Conservation (phyloP, 192 early-diverging fungal genomes). For the Tieghemiomyces parasiticus region DNA sequence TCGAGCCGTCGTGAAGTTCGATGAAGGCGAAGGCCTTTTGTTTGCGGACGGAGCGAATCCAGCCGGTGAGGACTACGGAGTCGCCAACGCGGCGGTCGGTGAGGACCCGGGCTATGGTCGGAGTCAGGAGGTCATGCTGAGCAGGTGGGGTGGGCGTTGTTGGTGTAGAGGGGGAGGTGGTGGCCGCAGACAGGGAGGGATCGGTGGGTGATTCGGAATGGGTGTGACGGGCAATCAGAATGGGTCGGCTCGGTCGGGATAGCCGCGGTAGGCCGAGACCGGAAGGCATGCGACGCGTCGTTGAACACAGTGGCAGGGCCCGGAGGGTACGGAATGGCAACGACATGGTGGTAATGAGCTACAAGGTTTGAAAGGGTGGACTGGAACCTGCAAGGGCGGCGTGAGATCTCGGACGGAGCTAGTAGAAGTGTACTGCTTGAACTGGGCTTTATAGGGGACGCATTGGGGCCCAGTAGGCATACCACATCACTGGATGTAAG, state of each 20-base stretch:
- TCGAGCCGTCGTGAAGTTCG: conserved; percentile 64
- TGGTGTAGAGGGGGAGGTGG: too few species aligned
- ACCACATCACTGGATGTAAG: too few species aligned
- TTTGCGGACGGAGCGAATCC: conserved; percentile 66
- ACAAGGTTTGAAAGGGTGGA: too few species aligned
- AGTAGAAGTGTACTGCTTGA: too few species aligned
- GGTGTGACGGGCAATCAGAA: background rate
- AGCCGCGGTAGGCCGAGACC: background rate
- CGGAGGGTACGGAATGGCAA: too few species aligned
- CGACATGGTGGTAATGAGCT: too few species aligned
- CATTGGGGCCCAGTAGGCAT: too few species aligned
- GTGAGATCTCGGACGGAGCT: too few species aligned
- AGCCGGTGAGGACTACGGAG: conserved; percentile 44
- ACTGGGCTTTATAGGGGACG: too few species aligned
- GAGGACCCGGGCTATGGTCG: conserved; percentile 9
- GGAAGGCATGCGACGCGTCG: background rate
- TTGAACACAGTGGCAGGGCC: too few species aligned
- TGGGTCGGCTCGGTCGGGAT: background rate
- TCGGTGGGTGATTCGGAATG: background rate
- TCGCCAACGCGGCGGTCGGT: conserved; percentile 5
- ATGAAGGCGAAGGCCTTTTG: conserved; percentile 69
- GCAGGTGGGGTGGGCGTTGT: background rate
- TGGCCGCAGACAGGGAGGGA: too few species aligned
- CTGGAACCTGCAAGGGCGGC: too few species aligned
- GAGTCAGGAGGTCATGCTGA: background rate